Evolutionary conservation across 768 basidiomycete genomes (phyloP).

Genomic region (Boletus rubroflammeus): DNA sequence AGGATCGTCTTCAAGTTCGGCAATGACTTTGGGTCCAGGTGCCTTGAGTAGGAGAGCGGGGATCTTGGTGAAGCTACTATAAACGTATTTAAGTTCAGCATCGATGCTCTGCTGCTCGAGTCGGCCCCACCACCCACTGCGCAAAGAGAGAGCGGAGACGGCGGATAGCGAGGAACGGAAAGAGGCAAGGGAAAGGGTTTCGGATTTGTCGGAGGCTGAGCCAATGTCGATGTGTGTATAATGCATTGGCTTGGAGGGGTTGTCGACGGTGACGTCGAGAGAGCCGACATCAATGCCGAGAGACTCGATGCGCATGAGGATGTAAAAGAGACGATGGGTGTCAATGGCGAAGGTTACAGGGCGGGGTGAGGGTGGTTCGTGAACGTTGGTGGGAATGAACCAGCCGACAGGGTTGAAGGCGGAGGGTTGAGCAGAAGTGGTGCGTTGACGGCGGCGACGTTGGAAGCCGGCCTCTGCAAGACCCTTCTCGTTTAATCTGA

Average conservation of each 20-base stretch:
- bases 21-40: conserved; percentile 60
- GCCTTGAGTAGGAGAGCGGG: conserved; percentile 70
- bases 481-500: conserved; percentile 66
- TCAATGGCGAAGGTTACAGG: conserved; percentile 69
- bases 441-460: conserved; percentile 42
- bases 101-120: conserved; percentile 59
- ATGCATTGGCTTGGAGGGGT: conserved; percentile 73
- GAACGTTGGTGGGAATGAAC: conserved; percentile 37
- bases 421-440: conserved; percentile 34
- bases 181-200: conserved; percentile 70
- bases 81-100: conserved; percentile 78
- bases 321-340: conserved; percentile 82
- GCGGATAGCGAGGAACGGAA: conserved; percentile 74
- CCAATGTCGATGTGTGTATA: conserved; percentile 55
- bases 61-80: conserved; percentile 86
- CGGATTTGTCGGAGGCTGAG: conserved; percentile 56
- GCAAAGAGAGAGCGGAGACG: conserved; percentile 72
- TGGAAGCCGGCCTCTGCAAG: conserved; percentile 64
- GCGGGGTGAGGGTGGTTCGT: conserved; percentile 38
- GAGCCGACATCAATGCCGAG: conserved; percentile 73
- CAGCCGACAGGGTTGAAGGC: conserved; percentile 61
- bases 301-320: conserved; percentile 83
- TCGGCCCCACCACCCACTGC: conserved; percentile 68
- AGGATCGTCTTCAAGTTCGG: conserved; percentile 65
- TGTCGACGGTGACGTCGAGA: conserved; percentile 72